These are phyloP conservation scores for Gloeopeniophorella convolvens DNA, from an alignment of 768 basidiomycete species.

Conservation along the genomic window DNA sequence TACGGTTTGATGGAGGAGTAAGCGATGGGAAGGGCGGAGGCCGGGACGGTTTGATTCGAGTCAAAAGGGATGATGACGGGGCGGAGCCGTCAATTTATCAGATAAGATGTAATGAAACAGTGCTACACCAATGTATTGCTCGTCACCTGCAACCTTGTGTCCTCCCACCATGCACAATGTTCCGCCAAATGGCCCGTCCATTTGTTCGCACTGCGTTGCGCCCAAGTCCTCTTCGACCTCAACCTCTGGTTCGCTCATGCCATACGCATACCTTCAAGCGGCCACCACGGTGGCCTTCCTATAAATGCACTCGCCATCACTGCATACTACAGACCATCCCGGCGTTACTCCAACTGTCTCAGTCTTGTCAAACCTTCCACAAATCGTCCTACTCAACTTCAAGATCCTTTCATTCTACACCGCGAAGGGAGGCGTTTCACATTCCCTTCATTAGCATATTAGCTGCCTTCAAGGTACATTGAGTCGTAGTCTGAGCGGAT, in stretches of 20 bases:
- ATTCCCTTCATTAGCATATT: slow-evolving; percentile 45
- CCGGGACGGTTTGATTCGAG: too few relatives aligned
- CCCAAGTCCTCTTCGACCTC: background rate
- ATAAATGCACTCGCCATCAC: background rate
- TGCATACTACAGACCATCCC: slow-evolving; percentile 10
- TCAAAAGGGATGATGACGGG: background rate
- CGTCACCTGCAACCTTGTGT: background rate
- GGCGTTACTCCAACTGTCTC: slow-evolving; percentile 6
- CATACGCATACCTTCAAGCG: slow-evolving; percentile 2
- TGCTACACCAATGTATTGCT: too few relatives aligned
- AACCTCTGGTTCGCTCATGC: background rate
- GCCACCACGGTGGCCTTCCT: slow-evolving; percentile 1
- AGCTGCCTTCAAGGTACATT: slow-evolving; percentile 59
- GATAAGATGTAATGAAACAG: too few relatives aligned
- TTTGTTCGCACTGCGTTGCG: slow-evolving; percentile 1
- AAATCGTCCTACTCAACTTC: background rate
- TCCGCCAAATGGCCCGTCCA: slow-evolving; percentile 7
- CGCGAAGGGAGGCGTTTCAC: slow-evolving; percentile 23
- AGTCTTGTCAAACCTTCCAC: background rate
- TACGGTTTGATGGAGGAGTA: too few relatives aligned
- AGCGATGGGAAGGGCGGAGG: too few relatives aligned
- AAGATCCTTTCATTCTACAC: slow-evolving; percentile 38
- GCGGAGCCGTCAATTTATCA: background rate
- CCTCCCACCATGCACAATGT: slow-evolving; percentile 16
- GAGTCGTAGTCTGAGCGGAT: too few relatives aligned